Conservation (phyloP, 345 rosid genomes). For the sweet orange (Citrus sinensis) region DNA sequence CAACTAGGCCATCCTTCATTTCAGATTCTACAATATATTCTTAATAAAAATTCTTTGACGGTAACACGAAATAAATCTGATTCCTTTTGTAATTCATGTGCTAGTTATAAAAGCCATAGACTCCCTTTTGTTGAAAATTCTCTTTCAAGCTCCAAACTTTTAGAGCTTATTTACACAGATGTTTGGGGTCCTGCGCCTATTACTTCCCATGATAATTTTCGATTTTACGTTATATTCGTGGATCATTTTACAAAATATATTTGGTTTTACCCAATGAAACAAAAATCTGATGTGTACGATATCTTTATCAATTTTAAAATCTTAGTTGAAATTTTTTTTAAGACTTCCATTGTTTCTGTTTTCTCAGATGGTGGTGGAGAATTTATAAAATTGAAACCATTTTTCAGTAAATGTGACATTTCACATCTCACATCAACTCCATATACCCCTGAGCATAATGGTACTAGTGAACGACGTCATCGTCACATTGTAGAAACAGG, state of each 20-base stretch:
- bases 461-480: neutral
- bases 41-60: too few relatives aligned
- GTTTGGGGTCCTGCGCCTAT: neutral
- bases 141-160: neutral
- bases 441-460: neutral
- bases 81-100: neutral
- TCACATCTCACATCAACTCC: neutral
- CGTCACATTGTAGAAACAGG: too few relatives aligned
- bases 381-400: too few relatives aligned
- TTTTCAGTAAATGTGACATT: neutral
- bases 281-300: neutral
- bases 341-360: too few relatives aligned
- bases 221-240: too few relatives aligned
- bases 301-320: neutral
- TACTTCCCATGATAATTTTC: too few relatives aligned
- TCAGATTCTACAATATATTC: too few relatives aligned
- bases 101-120: neutral
- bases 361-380: too few relatives aligned
- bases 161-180: too few relatives aligned
- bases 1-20: neutral
- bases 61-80: neutral
- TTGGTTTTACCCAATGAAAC: neutral
- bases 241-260: too few relatives aligned
- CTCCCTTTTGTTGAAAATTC: too few relatives aligned
- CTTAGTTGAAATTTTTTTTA: too few relatives aligned